Evolutionary conservation across 192 early-diverging fungal species (phyloP).

Genomic region (Coemansia sp.): DNA sequence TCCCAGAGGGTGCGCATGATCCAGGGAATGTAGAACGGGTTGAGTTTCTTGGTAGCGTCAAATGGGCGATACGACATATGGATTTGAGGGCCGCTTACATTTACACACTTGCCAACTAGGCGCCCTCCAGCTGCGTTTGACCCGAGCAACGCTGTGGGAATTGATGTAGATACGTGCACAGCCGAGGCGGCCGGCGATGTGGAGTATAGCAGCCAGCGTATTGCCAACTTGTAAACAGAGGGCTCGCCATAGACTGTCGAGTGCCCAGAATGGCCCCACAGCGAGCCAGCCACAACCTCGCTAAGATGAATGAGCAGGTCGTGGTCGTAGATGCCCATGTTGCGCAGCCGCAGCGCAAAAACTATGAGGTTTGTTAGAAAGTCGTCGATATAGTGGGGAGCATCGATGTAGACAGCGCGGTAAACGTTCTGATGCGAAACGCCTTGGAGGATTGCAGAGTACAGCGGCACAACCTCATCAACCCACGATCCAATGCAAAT

Average conservation of each 20-base stretch:
- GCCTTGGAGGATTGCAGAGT: conserved; percentile 71
- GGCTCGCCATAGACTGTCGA: conserved; percentile 91
- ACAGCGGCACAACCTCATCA: conserved; percentile 94
- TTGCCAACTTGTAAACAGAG: conserved; percentile 73
- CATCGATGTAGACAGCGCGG: conserved; percentile 89
- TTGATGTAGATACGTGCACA: conserved; percentile 8
- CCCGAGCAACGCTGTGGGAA: conserved; percentile 24
- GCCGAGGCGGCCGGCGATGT: conserved; percentile 29
- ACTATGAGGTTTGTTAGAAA: conserved; percentile 86
- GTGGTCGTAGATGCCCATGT: conserved; percentile 85
- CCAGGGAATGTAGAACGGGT: conserved; percentile 94
- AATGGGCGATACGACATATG: conserved; percentile 60
- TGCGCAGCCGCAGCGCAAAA: conserved; percentile 84
- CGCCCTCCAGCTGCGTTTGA: conserved; percentile 15
- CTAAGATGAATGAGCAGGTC: conserved; percentile 82
- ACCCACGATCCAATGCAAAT: conserved; percentile 85
- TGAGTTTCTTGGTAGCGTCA: conserved; percentile 66
- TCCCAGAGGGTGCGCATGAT: conserved; percentile 84
- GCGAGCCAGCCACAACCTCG: conserved; percentile 81
- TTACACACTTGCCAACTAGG: background rate
- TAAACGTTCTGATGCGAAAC: conserved; percentile 78
- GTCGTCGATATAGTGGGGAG: conserved; percentile 74
- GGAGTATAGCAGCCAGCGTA: conserved; percentile 56
- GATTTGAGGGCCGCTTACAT: conserved; percentile 35
- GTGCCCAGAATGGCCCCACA: conserved; percentile 88